Conservation (phyloP, 257 asterid species). For the Avicennia marina region DNA sequence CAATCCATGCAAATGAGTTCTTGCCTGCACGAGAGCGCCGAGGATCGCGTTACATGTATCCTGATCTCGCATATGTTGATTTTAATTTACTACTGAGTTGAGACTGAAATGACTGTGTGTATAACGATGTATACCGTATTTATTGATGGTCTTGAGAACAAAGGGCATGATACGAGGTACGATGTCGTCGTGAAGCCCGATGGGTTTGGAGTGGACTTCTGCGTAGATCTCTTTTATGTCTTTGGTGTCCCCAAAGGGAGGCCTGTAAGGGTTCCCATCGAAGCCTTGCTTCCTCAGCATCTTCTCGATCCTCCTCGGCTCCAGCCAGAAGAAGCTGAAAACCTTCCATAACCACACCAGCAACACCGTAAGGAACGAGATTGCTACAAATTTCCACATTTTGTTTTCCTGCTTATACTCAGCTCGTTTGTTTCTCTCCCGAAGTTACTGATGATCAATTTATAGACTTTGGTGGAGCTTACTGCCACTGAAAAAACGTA, state of each 20-base stretch:
- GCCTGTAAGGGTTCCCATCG: slow-evolving; percentile 24
- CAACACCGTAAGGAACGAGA: slow-evolving; percentile 6
- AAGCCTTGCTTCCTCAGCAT: slow-evolving; percentile 23
- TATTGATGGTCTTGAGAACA: slow-evolving; percentile 28
- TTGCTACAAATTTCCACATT: slow-evolving; percentile 18
- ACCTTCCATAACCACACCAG: slow-evolving; percentile 28
- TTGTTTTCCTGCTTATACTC: too few species aligned
- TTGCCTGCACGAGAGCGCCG: slow-evolving; percentile 17
- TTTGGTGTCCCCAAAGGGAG: slow-evolving; percentile 21
- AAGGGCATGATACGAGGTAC: slow-evolving; percentile 35
- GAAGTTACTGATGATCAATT: too few species aligned
- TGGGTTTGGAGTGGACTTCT: slow-evolving; percentile 26
- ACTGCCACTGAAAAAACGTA: too few species aligned
- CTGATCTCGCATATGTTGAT: too few species aligned
- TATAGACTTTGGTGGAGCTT: too few species aligned
- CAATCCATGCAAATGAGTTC: slow-evolving; percentile 35
- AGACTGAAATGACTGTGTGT: too few species aligned
- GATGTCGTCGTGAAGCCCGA: slow-evolving; percentile 23
- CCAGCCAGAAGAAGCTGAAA: slow-evolving; percentile 16
- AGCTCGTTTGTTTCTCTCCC: too few species aligned
- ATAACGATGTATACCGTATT: slow-evolving; percentile 18
- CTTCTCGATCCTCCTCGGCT: slow-evolving; percentile 19
- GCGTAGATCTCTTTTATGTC: slow-evolving; percentile 16
- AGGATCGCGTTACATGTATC: too few species aligned
- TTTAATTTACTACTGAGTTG: neutral